phyloP scores from a whole-genome alignment of 1,284 basidiomycete species.

The Trichosporon coremiiforme region DNA sequence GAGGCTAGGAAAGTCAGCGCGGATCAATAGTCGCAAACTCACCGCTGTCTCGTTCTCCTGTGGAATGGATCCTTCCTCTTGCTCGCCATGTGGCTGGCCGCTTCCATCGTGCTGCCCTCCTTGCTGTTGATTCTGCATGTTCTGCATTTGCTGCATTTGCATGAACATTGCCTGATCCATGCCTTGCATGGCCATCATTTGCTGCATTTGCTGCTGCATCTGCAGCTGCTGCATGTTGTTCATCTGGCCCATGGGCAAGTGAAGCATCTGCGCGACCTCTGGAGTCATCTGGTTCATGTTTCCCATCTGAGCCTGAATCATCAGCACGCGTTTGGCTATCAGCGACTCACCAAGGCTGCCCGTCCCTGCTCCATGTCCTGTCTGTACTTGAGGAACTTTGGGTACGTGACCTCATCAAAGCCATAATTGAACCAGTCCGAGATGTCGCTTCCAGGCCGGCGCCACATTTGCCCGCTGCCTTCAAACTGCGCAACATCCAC shows the following conservation, averaged over 20 bases:
- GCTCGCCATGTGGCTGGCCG: slow-evolving; percentile 30
- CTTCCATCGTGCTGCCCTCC: slow-evolving; percentile 32
- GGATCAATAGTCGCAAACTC: slow-evolving; percentile 22
- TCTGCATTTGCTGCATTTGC: slow-evolving; percentile 25
- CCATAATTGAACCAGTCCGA: slow-evolving; percentile 99
- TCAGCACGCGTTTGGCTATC: neutral
- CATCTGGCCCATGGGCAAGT: slow-evolving; percentile 55
- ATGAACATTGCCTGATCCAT: slow-evolving; percentile 51
- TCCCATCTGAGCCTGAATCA: slow-evolving; percentile 39
- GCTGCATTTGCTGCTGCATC: slow-evolving; percentile 57
- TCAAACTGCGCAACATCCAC: slow-evolving; percentile 79
- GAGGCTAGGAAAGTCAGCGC: slow-evolving; percentile 32
- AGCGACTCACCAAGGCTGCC: slow-evolving; percentile 50
- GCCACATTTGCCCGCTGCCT: slow-evolving; percentile 79
- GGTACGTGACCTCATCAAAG: slow-evolving; percentile 96
- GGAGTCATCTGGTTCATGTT: slow-evolving; percentile 41
- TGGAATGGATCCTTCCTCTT: slow-evolving; percentile 12
- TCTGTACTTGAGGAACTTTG: slow-evolving; percentile 83
- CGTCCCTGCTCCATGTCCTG: slow-evolving; percentile 70
- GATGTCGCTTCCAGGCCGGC: slow-evolving; percentile 86
- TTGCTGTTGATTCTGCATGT: slow-evolving; percentile 16
- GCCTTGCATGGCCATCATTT: slow-evolving; percentile 49
- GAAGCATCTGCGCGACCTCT: slow-evolving; percentile 44
- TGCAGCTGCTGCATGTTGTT: slow-evolving; percentile 44
- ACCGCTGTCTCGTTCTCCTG: slow-evolving; percentile 41